These are phyloP conservation scores for Podaxis sp. DNA, from an alignment of 768 basidiomycete genomes.

Conservation along the genomic window DNA sequence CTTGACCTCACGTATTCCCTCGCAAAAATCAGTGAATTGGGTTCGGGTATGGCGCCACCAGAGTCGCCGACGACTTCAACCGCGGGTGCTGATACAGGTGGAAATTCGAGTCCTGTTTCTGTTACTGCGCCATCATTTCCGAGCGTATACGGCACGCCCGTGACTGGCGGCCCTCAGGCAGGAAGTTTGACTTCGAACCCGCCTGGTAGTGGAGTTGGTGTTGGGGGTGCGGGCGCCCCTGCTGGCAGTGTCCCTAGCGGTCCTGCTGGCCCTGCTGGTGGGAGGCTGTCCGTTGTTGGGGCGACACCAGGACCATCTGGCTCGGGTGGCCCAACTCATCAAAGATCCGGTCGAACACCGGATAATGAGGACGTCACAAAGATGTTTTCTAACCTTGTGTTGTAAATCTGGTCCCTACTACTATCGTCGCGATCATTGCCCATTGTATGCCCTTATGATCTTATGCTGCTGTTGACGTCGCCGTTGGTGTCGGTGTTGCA, in stretches of 20 bases:
- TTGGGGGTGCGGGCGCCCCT: conserved; percentile 1
- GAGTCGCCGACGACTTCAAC: conserved; percentile 82
- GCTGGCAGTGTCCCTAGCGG: conserved; percentile 17
- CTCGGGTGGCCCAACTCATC: conserved; percentile 25
- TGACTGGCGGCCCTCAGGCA: conserved; percentile 28
- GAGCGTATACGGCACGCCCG: conserved; percentile 76
- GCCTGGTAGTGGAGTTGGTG: conserved; percentile 3
- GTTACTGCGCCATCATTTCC: conserved; percentile 80
- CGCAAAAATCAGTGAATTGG: conserved; percentile 74
- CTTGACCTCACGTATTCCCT: conserved; percentile 86
- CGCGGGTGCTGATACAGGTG: conserved; percentile 58
- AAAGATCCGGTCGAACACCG: conserved; percentile 33
- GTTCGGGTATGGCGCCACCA: conserved; percentile 60
- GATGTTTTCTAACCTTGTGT: conserved; percentile 74
- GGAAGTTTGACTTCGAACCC: conserved; percentile 12
- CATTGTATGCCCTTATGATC: conserved; percentile 15
- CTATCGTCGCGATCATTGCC: neutral
- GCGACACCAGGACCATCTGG: conserved; percentile 9
- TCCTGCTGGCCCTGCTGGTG: conserved; percentile 22
- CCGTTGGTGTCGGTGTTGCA: neutral
- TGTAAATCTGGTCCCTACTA: conserved; percentile 35
- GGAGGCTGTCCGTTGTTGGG: conserved; percentile 8
- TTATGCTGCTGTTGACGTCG: neutral
- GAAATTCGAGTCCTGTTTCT: conserved; percentile 78
- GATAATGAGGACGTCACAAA: conserved; percentile 64